Evolutionary conservation across 1,284 basidiomycete species (phyloP), one percentile per base, ranked within the genome.

Genomic region (Thelephora terrestris): DNA sequence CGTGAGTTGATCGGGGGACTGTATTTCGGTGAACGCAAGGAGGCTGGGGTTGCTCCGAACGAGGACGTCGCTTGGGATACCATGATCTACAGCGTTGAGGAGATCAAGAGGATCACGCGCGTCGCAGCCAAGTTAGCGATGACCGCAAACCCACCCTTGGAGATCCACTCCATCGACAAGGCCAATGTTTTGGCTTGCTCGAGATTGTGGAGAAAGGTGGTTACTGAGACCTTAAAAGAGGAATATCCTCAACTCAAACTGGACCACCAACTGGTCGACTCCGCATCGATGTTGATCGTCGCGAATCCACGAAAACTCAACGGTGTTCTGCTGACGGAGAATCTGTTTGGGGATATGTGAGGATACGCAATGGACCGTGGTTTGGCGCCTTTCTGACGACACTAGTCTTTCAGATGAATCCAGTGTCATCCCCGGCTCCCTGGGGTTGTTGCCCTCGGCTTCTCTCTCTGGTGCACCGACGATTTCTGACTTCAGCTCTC

Each of bases 101-200:
- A 99, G 65, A 86, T 99, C 40, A 77, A 96, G 68, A 79, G 96
- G 47, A 99, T 99, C 61, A 95, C 95, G 5, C 83, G 92, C 24
- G 92, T 99, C 39, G 96, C 95, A 7, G 93, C 90, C 34, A 86
- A 92, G 67, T 89, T 99, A 55, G 94, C 96, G 1, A 69, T 93
- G 48, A 74, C 84, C 46, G 70, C 81, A 14, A 76, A 87, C 62
- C 96, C 96, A 3, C 92, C 95, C 17, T 76, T 95, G 43, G 76
- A 81, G 43, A 83, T 99, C 52, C 90, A 93, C 67, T 95, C 91
- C 2, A 79, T 99, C 66, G 96, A 99, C 76, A 99, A 99, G 71
- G 96, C 96, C 50, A 99, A 99, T 65, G 96, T 99, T 25, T 80
- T 99, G 46, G 96, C 96, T 36, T 92, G 85, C 58, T 95, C 91